Percentiles rank a stretch among this genome's conserved stretches.
Evolutionary conservation across 768 basidiomycete species (phyloP).

Genomic region (Mycena latifolia): DNA sequence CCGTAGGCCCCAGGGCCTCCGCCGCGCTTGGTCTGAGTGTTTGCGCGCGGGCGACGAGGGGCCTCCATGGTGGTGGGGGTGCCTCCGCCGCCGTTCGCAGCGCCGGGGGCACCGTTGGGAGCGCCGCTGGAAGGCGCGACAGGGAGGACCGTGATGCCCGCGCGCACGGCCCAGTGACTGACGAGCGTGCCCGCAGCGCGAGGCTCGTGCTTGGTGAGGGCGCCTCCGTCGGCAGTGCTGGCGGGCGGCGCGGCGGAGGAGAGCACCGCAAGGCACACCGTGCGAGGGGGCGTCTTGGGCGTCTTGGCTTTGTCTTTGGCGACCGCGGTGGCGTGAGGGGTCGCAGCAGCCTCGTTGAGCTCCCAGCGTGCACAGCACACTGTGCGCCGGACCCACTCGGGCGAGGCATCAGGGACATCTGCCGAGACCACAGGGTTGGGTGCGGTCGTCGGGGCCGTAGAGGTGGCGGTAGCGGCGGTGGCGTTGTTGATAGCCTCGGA

Average conservation of each 20-base stretch:
- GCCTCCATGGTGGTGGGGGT: not conserved
- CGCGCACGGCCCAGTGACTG: constrained; percentile 74
- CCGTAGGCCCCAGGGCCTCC: constrained; percentile 27
- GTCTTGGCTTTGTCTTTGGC: constrained; percentile 44
- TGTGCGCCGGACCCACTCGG: constrained; percentile 88
- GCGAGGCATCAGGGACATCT: constrained; percentile 56
- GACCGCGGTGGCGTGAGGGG: constrained; percentile 9
- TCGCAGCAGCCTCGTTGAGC: constrained; percentile 61
- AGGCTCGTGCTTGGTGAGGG: constrained; percentile 71
- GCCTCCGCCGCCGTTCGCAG: not conserved
- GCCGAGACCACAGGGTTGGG: constrained; percentile 41
- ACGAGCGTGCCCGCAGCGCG: constrained; percentile 75
- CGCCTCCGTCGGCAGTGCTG: constrained; percentile 73
- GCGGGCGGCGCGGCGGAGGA: constrained; percentile 47
- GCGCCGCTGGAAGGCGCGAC: constrained; percentile 54
- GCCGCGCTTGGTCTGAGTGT: constrained; percentile 42
- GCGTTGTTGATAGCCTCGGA: constrained; percentile 11
- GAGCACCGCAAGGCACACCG: constrained; percentile 46
- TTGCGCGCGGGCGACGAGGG: constrained; percentile 20
- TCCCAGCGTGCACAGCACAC: constrained; percentile 89
- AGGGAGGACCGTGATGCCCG: constrained; percentile 68
- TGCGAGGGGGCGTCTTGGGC: constrained; percentile 42
- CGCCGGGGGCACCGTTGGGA: not conserved
- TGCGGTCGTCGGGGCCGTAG: constrained; percentile 23
- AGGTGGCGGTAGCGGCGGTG: constrained; percentile 26